Evolutionary conservation across 2,329 filamentous ascomycete species (phyloP), one percentile per base, ranked within the genome.

Genomic region (Claviceps arundinis): DNA sequence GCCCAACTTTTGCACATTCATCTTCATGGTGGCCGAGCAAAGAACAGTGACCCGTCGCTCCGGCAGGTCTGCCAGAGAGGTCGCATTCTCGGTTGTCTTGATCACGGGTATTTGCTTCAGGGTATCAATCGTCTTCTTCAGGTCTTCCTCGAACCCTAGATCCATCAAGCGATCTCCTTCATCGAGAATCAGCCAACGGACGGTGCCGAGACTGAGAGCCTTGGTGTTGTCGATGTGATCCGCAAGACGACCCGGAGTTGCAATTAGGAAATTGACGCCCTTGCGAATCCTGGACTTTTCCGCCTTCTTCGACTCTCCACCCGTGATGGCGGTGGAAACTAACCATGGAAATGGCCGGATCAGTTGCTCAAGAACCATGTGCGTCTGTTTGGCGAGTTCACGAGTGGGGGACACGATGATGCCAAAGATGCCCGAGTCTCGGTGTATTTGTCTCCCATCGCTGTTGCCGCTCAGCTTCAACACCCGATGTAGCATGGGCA

Each of bases 141-240:
- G 80, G 62, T 97, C 91, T 51, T 96, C 84, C 68, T 97, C 93
- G 59, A 98, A 98, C 0, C 93, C 93, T 62, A 97, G 77, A 64
- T 98, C 93, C 91, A 98, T 96, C 64, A 98, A 73, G n/a, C 93
- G 80, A 74, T 98, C 93, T 34, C 93, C 93, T 68, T 98, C 93
- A 61, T 98, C 93, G 5, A 98, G 76, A 2, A 98, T 84, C 24
- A 98, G 72, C 93, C 93, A 98, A 54, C 91, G 78, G 4, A 96
- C 91, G 22, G 85, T 90, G 61, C 86, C 87, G 42, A 97, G 82
- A 57, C 93, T 87, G 50, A 98, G 73, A 0, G 84, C 89, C 66
- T 95, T 82, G 0, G 93, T 98, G 63, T 96, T 89, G 59, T 94
- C 85, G 47, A 98, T 71, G 68, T 98, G 93, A 71, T 98, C 93